A percentile compares a stretch with the other conserved stretches of the same genome.
These are phyloP conservation scores for Ulvella scutata DNA, from an alignment of 139 green algal species.

Conservation along the genomic window DNA sequence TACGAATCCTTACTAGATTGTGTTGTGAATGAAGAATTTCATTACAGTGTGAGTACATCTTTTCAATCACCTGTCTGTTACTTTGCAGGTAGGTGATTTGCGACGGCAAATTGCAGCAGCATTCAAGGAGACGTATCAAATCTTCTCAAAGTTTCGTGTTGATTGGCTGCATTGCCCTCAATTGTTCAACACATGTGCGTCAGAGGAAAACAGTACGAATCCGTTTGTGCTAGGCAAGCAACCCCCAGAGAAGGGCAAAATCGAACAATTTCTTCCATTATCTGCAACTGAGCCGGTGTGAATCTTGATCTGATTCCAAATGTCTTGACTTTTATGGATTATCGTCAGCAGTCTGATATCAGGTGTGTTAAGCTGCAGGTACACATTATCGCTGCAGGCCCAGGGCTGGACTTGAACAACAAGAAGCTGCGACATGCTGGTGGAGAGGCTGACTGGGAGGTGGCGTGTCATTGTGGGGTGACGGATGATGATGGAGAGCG, in stretches of 20 bases:
- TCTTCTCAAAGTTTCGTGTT: not conserved
- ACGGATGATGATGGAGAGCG: conserved; percentile 87
- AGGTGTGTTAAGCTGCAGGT: not conserved
- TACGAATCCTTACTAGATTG: not conserved
- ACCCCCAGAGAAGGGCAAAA: not conserved
- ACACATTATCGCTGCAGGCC: conserved; percentile 15
- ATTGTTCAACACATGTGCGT: not conserved
- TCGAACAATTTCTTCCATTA: not conserved
- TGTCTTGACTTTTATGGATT: not conserved
- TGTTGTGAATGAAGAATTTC: not conserved
- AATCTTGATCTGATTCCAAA: not conserved
- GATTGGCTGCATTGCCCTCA: not conserved
- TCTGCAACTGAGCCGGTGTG: not conserved
- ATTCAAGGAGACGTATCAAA: not conserved
- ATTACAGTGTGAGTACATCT: not conserved
- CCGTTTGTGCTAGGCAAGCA: not conserved
- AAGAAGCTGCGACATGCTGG: conserved; percentile 42
- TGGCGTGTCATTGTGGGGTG: conserved; percentile 48
- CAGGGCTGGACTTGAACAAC: conserved; percentile 24
- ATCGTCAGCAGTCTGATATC: not conserved
- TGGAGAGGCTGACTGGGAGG: conserved; percentile 76
- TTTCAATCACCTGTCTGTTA: not conserved
- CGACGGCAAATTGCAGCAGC: not conserved
- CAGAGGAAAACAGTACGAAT: not conserved
- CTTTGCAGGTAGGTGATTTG: not conserved